phyloP scores from a whole-genome alignment of 75 land plant genomes.

The Cupressus sempervirens region DNA sequence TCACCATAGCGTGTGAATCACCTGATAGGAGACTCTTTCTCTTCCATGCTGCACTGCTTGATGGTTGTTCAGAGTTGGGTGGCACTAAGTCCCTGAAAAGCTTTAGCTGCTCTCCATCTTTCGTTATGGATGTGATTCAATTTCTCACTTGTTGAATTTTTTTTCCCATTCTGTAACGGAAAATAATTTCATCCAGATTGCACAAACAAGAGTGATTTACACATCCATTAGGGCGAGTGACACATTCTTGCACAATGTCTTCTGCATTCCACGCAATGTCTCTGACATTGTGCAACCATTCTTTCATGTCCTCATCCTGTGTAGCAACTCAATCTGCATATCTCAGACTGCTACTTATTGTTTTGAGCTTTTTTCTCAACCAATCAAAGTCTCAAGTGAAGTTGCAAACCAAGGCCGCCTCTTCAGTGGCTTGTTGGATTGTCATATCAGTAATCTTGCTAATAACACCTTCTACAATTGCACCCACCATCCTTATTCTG shows the following conservation, averaged over 20 bases:
- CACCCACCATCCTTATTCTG: not conserved
- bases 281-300: not conserved
- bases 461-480: too few species aligned
- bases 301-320: not conserved
- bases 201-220: not conserved
- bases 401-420: not conserved
- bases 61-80: too few species aligned
- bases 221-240: not conserved
- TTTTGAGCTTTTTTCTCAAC: not conserved
- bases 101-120: not conserved
- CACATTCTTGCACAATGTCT: too few species aligned
- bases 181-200: not conserved
- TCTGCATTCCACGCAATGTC: too few species aligned
- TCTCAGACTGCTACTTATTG: too few species aligned
- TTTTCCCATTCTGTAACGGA: not conserved
- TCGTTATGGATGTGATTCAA: not conserved
- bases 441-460: too few species aligned
- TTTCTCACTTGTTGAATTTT: not conserved
- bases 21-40: not conserved
- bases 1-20: not conserved
- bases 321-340: not conserved
- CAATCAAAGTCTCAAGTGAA: not conserved
- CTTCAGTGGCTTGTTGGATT: not conserved
- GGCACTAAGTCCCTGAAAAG: not conserved
- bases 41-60: not conserved